Base-by-base conservation (phyloP, 331 rosid genomes). In the Prunus yedoensis region DNA sequence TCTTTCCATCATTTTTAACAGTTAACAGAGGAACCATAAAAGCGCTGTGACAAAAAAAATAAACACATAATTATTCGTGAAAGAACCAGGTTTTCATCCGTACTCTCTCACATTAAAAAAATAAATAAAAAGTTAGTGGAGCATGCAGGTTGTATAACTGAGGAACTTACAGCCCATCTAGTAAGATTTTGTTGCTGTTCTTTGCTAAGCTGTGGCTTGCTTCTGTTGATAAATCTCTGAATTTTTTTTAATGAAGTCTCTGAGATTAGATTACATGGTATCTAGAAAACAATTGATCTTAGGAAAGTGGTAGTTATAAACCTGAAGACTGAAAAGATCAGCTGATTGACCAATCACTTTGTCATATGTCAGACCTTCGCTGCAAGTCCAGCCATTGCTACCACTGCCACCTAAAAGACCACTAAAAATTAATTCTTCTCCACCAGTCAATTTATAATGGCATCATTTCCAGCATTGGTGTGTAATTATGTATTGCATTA, bases 301-400 rank as follows among this genome's bases (percentile, higher is more conserved):
- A 8, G 28, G 50, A 38, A 74, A 49, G 27, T n/a, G 54, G 59
- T 53, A 9, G 32, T 47, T 17, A 63, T 76, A 79, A 58, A 91
- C 97, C 95, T 93, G 95, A 68, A 91, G 95, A 68, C 87, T 83
- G 91, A 92, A 92, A 70, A 94, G 97, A 89, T 94, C 94, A 76
- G 99, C 97, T 27, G 99, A 94, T 84, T 92, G 99, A 41, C 96
- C 99, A 71, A 92, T 80, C 86, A 90, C 97, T 77, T 94, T 94
- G 80, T 92, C 97, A 84, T 92, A 92, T 78, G 85, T 82, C 71
- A 94, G 84, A 75, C 99, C 97, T 87, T 92, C 96, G 97, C 93
- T n/a, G 96, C 97, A 10, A 94, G 81, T 82, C 97, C 97, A 75
- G 97, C 96, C 99, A 92, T 94, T 75, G 99, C 90, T 74, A 94